phyloP scores from a whole-genome alignment of 257 asterid species.

The Gentiana macrophylla region DNA sequence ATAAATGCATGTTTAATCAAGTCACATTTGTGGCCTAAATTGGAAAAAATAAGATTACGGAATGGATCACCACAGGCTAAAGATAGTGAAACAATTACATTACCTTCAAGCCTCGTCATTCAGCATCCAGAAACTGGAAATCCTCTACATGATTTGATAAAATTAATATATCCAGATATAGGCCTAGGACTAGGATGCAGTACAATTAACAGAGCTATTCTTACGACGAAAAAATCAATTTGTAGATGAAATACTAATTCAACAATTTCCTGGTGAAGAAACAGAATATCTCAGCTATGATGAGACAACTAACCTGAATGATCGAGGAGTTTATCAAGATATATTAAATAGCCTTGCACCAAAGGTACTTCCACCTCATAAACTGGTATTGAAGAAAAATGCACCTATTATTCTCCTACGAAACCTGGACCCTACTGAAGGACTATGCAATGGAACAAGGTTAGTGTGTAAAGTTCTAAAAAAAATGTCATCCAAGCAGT shows the following conservation, averaged over 20 bases:
- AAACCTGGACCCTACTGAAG: not conserved
- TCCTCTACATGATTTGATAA: not conserved
- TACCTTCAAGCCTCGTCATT: not conserved
- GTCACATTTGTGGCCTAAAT: too few species aligned
- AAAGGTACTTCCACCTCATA: not conserved
- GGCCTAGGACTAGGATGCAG: not conserved
- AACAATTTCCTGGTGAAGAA: not conserved
- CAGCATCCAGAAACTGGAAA: not conserved
- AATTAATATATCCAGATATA: not conserved
- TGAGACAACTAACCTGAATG: not conserved
- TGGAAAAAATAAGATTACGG: not conserved
- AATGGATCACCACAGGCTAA: not conserved
- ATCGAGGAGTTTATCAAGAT: not conserved
- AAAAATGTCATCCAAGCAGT: too few species aligned
- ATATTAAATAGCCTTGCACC: not conserved
- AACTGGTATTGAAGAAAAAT: not conserved
- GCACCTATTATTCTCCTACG: not conserved
- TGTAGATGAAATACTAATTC: not conserved
- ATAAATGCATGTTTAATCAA: too few species aligned
- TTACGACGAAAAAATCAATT: not conserved
- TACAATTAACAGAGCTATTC: not conserved
- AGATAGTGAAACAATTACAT: not conserved
- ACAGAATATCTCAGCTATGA: not conserved
- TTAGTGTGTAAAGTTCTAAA: too few species aligned
- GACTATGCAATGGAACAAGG: too few species aligned